Evolutionary conservation across 805 yeast genomes (phyloP).

Genomic region (Yarrowia deformans): DNA sequence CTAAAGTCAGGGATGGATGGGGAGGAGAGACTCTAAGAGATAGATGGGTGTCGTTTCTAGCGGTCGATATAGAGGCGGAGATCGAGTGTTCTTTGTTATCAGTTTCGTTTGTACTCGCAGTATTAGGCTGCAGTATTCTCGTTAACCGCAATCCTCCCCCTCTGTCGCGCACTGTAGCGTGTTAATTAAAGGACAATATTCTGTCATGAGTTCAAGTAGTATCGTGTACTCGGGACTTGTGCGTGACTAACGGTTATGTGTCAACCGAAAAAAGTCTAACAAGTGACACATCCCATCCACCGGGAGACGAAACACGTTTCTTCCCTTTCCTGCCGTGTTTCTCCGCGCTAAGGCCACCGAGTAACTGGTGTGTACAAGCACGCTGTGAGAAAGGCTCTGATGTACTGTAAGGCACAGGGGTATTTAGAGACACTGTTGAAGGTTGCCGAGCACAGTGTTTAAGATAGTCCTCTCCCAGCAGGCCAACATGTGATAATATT

Average conservation of each 20-base stretch:
- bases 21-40: too few relatives aligned
- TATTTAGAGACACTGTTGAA: neutral
- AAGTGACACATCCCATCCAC: neutral
- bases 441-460: slow-evolving; percentile 6
- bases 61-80: too few relatives aligned
- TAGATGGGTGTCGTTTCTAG: too few relatives aligned
- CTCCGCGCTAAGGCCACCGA: too few relatives aligned
- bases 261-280: neutral
- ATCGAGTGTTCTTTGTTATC: too few relatives aligned
- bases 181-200: neutral
- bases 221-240: too few relatives aligned
- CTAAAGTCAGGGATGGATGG: neutral
- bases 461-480: neutral
- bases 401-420: slow-evolving; percentile 12
- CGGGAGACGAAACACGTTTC: neutral
- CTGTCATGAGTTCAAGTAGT: neutral
- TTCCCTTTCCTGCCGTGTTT: too few relatives aligned
- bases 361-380: too few relatives aligned
- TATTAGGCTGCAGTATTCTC: too few relatives aligned
- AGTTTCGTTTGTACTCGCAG: too few relatives aligned
- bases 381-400: too few relatives aligned
- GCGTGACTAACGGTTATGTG: neutral
- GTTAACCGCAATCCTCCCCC: too few relatives aligned
- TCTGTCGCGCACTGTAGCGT: neutral
- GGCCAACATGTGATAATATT: slow-evolving; percentile 20